These are phyloP conservation scores for Zea mays DNA, from an alignment of 176 grass and related monocot species.

Conservation along the genomic window Zm-B73-REFERENCE-NAM-5.0 NC_050103.1:159671001-159671500, in stretches of 20 bases:
- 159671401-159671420: constrained; percentile 51
- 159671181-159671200: constrained; percentile 20
- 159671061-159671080: constrained; percentile 52
- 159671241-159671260: too few species aligned
- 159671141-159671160: neutral
- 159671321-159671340: constrained; percentile 55
- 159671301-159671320: neutral
- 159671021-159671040: constrained; percentile 54
- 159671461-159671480: too few species aligned
- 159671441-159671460: constrained; percentile 49
- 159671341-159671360: constrained; percentile 63
- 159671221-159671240: too few species aligned
- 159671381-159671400: constrained; percentile 61
- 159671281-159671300: too few species aligned
- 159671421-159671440: constrained; percentile 46
- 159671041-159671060: constrained; percentile 65
- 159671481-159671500: too few species aligned
- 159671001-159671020: constrained; percentile 70
- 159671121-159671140: neutral
- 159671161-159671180: neutral
- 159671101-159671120: too few species aligned
- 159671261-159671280: too few species aligned
- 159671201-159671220: too few species aligned
- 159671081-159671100: constrained; percentile 9
- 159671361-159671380: constrained; percentile 58